phyloP scores from a whole-genome alignment of 306 rosid species.

The Inga leiocalycina region DNA sequence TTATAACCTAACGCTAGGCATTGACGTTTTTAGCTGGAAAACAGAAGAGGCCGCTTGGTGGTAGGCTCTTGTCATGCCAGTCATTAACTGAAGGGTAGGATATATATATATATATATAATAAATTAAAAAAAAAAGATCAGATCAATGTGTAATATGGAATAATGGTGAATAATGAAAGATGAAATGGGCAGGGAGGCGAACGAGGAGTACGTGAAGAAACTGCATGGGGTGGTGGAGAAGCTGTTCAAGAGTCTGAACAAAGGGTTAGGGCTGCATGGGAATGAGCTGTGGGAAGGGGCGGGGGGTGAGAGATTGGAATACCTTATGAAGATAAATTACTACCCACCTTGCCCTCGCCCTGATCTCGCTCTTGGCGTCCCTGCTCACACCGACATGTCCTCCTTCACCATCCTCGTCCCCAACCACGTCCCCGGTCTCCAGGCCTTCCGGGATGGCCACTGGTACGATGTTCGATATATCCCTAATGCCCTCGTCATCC shows the following conservation, averaged over 20 bases:
- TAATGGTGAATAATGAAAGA: background rate
- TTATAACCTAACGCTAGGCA: background rate
- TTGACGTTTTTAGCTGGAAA: background rate
- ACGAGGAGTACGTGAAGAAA: constrained; percentile 57
- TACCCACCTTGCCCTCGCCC: constrained; percentile 87
- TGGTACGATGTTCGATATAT: constrained; percentile 76
- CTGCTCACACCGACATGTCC: constrained; percentile 79
- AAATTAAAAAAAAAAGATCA: too few relatives aligned
- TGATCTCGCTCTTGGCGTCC: constrained; percentile 74
- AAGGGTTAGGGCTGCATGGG: constrained; percentile 67
- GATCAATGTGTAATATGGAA: too few relatives aligned
- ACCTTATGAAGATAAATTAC: constrained; percentile 76
- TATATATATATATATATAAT: background rate
- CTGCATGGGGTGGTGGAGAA: constrained; percentile 58
- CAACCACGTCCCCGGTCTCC: constrained; percentile 81
- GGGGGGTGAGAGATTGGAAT: constrained; percentile 59
- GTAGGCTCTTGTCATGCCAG: background rate
- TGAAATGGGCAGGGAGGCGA: constrained; percentile 51
- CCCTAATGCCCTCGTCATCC: constrained; percentile 76
- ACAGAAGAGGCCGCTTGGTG: background rate
- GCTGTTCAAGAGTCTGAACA: constrained; percentile 51
- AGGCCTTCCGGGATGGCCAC: constrained; percentile 60
- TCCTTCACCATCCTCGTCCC: constrained; percentile 68
- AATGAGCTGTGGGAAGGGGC: constrained; percentile 53
- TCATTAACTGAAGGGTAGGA: background rate